Percentiles rank a stretch among this genome's conserved stretches.
Evolutionary conservation across 169 alveolate species (phyloP).

Genomic region (Plasmodium relictum): DNA sequence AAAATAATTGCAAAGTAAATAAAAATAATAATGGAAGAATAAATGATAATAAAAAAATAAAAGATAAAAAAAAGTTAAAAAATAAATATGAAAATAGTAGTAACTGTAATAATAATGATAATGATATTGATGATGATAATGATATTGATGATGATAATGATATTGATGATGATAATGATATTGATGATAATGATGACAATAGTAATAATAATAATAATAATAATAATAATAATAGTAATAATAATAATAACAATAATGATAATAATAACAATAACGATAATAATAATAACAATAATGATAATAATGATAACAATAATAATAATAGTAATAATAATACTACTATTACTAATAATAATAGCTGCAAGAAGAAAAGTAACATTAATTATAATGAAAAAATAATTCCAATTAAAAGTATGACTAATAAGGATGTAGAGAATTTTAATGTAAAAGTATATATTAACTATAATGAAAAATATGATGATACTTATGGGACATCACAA

Average conservation of each 20-base stretch:
- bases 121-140: neutral
- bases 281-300: neutral
- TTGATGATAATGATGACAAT: neutral
- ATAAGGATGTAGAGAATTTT: too few relatives aligned
- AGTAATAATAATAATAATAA: neutral
- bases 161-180: neutral
- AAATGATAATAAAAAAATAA: neutral
- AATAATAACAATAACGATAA: neutral
- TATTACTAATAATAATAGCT: too few relatives aligned
- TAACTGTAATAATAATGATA: neutral
- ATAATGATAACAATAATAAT: constrained; percentile 2
- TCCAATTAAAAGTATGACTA: too few relatives aligned
- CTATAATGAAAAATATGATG: too few relatives aligned
- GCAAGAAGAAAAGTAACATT: too few relatives aligned
- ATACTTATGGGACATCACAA: too few relatives aligned
- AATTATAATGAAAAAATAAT: too few relatives aligned
- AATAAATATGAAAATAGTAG: neutral
- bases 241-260: neutral
- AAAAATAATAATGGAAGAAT: neutral
- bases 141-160: neutral
- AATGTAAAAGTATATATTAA: too few relatives aligned
- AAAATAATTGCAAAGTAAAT: neutral
- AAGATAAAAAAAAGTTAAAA: neutral
- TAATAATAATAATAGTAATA: neutral
- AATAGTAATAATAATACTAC: too few relatives aligned